Evolutionary conservation across 2,329 filamentous ascomycete genomes (phyloP), one percentile per base, ranked within the genome.

Genomic region (Cercospora canescens): DNA sequence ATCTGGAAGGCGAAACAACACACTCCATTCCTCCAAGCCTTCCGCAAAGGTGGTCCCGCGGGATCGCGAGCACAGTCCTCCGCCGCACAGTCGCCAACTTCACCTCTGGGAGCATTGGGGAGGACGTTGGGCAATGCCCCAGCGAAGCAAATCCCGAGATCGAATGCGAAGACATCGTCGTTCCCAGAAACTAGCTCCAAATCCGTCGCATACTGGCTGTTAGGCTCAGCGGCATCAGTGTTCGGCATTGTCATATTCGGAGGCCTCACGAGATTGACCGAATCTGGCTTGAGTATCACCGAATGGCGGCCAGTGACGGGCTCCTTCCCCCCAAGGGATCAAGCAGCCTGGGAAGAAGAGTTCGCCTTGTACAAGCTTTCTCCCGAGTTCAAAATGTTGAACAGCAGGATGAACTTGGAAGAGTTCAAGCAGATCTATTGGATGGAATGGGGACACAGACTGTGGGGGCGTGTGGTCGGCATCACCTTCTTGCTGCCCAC

Each of bases 341-440:
- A 85, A 26, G 88, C 85, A 66, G 91, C 94, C 76, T 99, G 95
- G 95, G 90, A 97, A 73, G 88, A 89, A 70, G 95, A 98, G 76
- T 99, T 98, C 81, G 84, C 89, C 63, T 95, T 96, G 80, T 99
- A 99, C 84, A 90, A 91, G 71, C 88, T 91, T 50, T 97, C 93
- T 21, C 95, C 95, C 68, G 95, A 99, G 80, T 99, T 94, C 82
- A 88, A 91, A 76, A 87, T 93, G 68, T 86, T 99, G 72, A 99
- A 99, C 81, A 91, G 94, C 34, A 88, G 92, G 78, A 99, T 99
- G 95, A 90, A 87, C 34, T 84, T 99, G 64, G 86, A 89, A 65
- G 95, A 99, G 78, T 99, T 98, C 83, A 97, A 98, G 81, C 91
- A 95, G 78, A 99, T 99, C 72, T 99, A 98, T 86, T 99, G 91